phyloP scores from a whole-genome alignment of 169 alveolate genomes.

The Condylostoma magnum region DNA sequence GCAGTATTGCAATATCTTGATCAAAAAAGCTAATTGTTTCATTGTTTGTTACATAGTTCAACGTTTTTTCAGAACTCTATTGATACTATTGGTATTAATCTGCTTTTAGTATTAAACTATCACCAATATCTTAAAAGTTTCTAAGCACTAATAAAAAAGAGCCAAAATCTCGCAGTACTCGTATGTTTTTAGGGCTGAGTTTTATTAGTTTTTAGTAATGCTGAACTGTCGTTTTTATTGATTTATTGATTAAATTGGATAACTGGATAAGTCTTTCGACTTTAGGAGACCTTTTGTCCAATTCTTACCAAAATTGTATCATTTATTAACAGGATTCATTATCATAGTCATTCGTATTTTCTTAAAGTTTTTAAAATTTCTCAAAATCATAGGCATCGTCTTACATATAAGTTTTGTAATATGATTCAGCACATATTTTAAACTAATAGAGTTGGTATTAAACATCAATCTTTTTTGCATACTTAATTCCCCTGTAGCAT shows the following conservation, averaged over 20 bases:
- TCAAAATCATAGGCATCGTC: conserved; percentile 30
- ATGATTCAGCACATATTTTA: not conserved
- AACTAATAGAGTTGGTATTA: conserved; percentile 2
- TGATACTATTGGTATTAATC: conserved; percentile 5
- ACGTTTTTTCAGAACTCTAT: conserved; percentile 12
- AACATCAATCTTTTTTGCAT: conserved; percentile 5
- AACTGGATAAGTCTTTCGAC: conserved; percentile 16
- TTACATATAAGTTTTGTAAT: conserved; percentile 1
- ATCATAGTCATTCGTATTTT: conserved; percentile 5
- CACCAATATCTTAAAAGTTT: conserved; percentile 21
- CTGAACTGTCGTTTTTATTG: not conserved
- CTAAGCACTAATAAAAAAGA: conserved; percentile 2
- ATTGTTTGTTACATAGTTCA: not conserved
- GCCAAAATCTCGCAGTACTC: conserved; percentile 13
- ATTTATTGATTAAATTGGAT: conserved; percentile 7
- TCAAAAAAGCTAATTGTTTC: conserved; percentile 27
- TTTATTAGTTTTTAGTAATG: conserved; percentile 25
- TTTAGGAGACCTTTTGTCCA: conserved; percentile 17
- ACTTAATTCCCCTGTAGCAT: not conserved
- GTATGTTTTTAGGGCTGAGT: conserved; percentile 13
- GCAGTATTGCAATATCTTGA: conserved; percentile 15
- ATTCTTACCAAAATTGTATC: conserved; percentile 26
- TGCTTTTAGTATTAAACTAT: conserved; percentile 10
- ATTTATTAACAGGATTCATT: not conserved
- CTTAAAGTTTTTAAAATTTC: not conserved